Evolutionary conservation across 805 yeast genomes (phyloP), one percentile per base, ranked within the genome.

Genomic region (Kuraishia hungarica): DNA sequence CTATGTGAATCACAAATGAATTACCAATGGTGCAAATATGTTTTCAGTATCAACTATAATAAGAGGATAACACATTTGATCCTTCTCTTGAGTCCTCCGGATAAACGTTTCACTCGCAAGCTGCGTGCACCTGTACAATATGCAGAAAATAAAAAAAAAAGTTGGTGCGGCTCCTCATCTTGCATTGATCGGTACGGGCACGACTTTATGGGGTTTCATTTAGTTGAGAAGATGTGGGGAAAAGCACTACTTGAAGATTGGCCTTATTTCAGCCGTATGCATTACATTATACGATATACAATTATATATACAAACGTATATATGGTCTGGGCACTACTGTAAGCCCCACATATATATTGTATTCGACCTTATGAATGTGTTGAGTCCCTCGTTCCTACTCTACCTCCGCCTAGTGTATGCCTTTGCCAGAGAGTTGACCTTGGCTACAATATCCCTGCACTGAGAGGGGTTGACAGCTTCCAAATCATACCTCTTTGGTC

Each of bases 401-500:
- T 22, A 20, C 49, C 24, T 21, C 5, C 22, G 8, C 49, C 49
- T 47, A 47, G 24, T 47, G 49, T 20, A 47, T 13, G 22, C 49
- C 49, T 47, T 20, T 10, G 49, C 49, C 39, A 88, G 75, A 63
- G 79, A 76, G 52, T 78, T 77, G 51, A 93, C 75, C 61, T 86
- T 85, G n/a, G 78, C 73, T 8, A 93, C 86, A 54, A 93, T 92
- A 58, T 88, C 96, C 43, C 75, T 77, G 51, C 94, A 82, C 56
- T 87, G 87, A 2, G 67, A 66, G 0, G 77, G 72, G 50, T 76
- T 79, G 5, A 75, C 74, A 0, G 97, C 94, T 62, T 92, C 97
- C 56, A 93, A 77, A 62, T 90, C 96, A 67, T 93, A 92, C 62
- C 94, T 81, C 67, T 92, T 91, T 35, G 86, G 80, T 2, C 87